These are phyloP conservation scores for Aphanomyces astaci DNA, from an alignment of 352 stramenopile genomes.

Conservation along the genomic window DNA sequence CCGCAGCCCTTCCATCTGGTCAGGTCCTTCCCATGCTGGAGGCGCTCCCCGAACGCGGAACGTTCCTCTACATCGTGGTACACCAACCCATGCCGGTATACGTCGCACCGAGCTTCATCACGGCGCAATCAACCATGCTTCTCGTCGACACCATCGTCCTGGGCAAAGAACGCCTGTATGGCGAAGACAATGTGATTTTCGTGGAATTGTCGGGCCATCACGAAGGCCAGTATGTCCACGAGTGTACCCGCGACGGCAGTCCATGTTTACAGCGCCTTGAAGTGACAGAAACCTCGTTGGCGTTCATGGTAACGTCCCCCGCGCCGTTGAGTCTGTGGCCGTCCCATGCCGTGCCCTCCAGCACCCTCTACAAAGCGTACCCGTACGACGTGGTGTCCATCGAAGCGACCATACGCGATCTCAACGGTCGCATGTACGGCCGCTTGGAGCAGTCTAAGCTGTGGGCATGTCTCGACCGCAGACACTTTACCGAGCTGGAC, in stretches of 20 bases:
- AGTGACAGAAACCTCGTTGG: not conserved
- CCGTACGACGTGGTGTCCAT: not conserved
- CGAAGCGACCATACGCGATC: not conserved
- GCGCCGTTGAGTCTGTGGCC: slow-evolving; percentile 4
- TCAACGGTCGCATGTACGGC: not conserved
- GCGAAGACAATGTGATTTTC: slow-evolving; percentile 13
- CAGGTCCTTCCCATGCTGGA: not conserved
- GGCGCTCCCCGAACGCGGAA: slow-evolving; percentile 2
- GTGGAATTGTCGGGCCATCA: not conserved
- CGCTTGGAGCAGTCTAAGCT: not conserved
- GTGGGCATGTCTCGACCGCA: not conserved
- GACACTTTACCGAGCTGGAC: not conserved
- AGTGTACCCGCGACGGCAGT: not conserved
- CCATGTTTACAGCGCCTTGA: not conserved
- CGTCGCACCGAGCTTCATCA: not conserved
- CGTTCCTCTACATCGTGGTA: slow-evolving; percentile 7
- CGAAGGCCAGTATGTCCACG: not conserved
- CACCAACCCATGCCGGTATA: slow-evolving; percentile 3
- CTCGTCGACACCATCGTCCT: not conserved
- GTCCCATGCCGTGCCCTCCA: not conserved
- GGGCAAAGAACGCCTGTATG: not conserved
- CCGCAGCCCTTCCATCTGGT: not conserved
- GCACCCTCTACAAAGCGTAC: slow-evolving; percentile 13
- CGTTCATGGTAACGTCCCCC: not conserved
- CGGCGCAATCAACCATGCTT: not conserved